Evolutionary conservation across 305 asterid genomes (phyloP).

Genomic region (Fraxinus dipetala): DNA sequence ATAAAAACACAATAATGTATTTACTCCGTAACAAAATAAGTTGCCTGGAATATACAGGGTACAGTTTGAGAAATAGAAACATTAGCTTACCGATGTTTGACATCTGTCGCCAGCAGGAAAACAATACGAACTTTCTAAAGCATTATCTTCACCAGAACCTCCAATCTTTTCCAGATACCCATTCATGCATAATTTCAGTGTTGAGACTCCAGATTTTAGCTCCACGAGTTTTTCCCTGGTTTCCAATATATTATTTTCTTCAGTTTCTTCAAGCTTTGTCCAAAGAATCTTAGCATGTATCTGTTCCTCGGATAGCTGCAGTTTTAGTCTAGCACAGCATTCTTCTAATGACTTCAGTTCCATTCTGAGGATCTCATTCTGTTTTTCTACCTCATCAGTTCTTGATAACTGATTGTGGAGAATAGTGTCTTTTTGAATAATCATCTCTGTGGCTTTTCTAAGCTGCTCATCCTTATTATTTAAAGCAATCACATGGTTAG

Average conservation of each 20-base stretch:
- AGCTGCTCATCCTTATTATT: conserved; percentile 44
- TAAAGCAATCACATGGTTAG: conserved; percentile 41
- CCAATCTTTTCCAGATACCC: conserved; percentile 39
- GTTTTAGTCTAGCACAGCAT: conserved; percentile 38
- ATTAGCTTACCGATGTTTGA: conserved; percentile 51
- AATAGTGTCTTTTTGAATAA: conserved; percentile 35
- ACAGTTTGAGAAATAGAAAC: conserved; percentile 21
- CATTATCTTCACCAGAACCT: conserved; percentile 28
- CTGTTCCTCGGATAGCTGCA: conserved; percentile 51
- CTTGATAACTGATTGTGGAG: conserved; percentile 42
- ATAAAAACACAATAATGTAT: background rate
- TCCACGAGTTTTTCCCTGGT: conserved; percentile 57
- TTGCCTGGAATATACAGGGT: conserved; percentile 4
- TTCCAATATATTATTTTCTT: conserved; percentile 49
- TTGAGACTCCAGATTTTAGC: conserved; percentile 58
- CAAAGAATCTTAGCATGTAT: conserved; percentile 33
- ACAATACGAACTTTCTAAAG: conserved; percentile 26
- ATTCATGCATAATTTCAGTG: conserved; percentile 54
- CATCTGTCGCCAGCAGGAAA: conserved; percentile 26
- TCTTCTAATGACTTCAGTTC: conserved; percentile 47
- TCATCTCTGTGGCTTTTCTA: conserved; percentile 41
- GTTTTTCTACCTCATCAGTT: conserved; percentile 44
- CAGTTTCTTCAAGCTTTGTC: conserved; percentile 49
- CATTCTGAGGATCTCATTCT: conserved; percentile 44
- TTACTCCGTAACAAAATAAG: conserved; percentile 17